A percentile compares a stretch with the other conserved stretches of the same genome.
Conservation (phyloP, 2,329 filamentous ascomycete genomes). For the Alternaria ethzedia region DNA sequence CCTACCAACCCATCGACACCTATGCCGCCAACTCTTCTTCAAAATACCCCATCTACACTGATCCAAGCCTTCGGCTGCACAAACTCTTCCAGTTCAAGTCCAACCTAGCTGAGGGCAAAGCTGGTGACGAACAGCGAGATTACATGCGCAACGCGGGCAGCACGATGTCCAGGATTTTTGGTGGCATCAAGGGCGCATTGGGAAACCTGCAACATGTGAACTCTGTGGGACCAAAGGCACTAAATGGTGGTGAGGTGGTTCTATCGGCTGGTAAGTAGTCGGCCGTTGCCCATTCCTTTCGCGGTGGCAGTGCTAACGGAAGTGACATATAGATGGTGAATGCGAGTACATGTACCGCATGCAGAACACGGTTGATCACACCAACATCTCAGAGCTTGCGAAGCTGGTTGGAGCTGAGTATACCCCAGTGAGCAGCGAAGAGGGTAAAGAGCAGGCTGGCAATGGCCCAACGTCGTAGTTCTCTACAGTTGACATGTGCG, state of each 20-base stretch:
- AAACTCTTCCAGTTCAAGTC: constrained; percentile 31
- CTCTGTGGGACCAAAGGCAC: constrained; percentile 28
- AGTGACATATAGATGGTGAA: constrained; percentile 15
- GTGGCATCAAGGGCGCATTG: constrained; percentile 28
- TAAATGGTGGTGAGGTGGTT: constrained; percentile 33
- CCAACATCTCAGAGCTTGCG: constrained; percentile 23
- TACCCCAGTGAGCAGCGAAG: background rate
- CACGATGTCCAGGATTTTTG: constrained; percentile 13
- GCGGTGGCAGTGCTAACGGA: background rate
- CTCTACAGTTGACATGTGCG: background rate
- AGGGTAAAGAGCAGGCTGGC: background rate
- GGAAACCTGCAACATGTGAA: constrained; percentile 21
- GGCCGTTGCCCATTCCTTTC: accelerated
- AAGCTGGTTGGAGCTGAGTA: constrained; percentile 2
- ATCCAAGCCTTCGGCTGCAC: constrained; percentile 27
- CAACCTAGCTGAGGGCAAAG: constrained; percentile 15
- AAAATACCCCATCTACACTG: constrained; percentile 31
- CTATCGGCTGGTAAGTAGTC: constrained; percentile 21
- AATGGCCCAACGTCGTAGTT: background rate
- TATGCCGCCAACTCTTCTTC: constrained; percentile 24
- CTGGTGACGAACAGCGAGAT: constrained; percentile 21
- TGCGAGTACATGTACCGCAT: constrained; percentile 35
- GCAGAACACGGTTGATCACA: constrained; percentile 37
- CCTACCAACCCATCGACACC: constrained; percentile 32
- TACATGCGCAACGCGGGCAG: constrained; percentile 32